Percentiles rank a stretch among this genome's conserved stretches.
Evolutionary conservation across 148 eudicot species (phyloP).

Genomic region (Rhododendron williamsianum): DNA sequence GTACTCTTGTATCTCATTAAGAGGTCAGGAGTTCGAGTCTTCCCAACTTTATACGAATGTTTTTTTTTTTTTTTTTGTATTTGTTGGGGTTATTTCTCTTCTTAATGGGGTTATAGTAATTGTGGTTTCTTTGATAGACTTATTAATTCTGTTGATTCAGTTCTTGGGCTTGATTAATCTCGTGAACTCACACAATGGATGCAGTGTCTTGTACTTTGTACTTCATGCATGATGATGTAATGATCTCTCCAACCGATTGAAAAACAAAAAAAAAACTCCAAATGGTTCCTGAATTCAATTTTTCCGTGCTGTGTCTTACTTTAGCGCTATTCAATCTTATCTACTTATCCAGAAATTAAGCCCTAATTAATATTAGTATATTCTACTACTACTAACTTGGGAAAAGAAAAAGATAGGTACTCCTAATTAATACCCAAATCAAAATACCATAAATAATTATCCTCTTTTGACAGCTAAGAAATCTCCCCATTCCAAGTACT

Average conservation of each 20-base stretch:
- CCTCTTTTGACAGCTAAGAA: background rate
- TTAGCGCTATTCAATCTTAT: background rate
- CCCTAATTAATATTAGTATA: background rate
- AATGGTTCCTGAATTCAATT: background rate
- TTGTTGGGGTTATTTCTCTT: too few relatives aligned
- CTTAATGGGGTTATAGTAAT: too few relatives aligned
- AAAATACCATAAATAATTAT: background rate
- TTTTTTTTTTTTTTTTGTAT: too few relatives aligned
- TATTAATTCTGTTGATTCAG: too few relatives aligned
- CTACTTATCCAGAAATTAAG: background rate
- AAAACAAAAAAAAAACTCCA: background rate
- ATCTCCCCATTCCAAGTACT: background rate
- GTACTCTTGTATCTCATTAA: too few relatives aligned
- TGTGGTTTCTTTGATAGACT: too few relatives aligned
- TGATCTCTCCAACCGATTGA: too few relatives aligned
- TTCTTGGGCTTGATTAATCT: too few relatives aligned
- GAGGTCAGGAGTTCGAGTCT: too few relatives aligned
- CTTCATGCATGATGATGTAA: too few relatives aligned
- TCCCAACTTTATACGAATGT: rapidly evolving
- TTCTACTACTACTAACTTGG: background rate
- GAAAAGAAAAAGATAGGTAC: background rate
- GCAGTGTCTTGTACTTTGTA: too few relatives aligned
- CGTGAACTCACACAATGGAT: too few relatives aligned
- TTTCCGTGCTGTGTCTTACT: background rate
- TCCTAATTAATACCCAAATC: background rate